Percentiles rank a stretch among this genome's conserved stretches.
These are phyloP conservation scores for Cytospora schulzeri DNA, from an alignment of 2,329 filamentous ascomycete species.

Conservation along the genomic window DNA sequence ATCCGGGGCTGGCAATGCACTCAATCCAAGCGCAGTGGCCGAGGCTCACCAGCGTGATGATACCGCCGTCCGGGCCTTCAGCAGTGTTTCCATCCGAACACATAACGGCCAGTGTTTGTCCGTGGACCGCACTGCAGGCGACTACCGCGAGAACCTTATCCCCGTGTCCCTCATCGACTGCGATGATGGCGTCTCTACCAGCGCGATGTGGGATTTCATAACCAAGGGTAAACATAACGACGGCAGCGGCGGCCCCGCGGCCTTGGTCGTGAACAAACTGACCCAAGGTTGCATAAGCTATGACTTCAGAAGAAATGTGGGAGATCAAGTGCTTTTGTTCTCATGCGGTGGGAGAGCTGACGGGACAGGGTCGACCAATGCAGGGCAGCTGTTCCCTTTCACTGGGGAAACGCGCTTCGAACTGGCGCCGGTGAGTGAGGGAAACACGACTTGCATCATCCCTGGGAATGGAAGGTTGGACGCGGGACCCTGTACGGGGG, in stretches of 20 bases:
- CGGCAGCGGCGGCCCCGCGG: slow-evolving; percentile 38
- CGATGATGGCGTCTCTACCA: slow-evolving; percentile 40
- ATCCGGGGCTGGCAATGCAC: slow-evolving; percentile 51
- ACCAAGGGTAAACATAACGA: slow-evolving; percentile 53
- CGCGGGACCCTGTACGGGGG: slow-evolving; percentile 36
- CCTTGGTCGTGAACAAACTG: slow-evolving; percentile 52
- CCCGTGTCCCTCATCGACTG: slow-evolving; percentile 50
- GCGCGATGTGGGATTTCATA: slow-evolving; percentile 55
- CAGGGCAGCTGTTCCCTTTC: slow-evolving; percentile 46
- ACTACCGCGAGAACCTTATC: slow-evolving; percentile 57
- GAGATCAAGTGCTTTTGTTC: slow-evolving; percentile 53
- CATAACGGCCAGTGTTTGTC: slow-evolving; percentile 54
- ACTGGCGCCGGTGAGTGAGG: slow-evolving; percentile 48
- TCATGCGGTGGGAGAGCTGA: slow-evolving; percentile 49
- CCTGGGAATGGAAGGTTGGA: slow-evolving; percentile 37
- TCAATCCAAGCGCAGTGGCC: slow-evolving; percentile 53
- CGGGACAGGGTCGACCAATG: slow-evolving; percentile 15
- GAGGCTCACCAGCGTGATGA: slow-evolving; percentile 50
- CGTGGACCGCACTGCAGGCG: slow-evolving; percentile 53
- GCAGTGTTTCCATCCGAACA: slow-evolving; percentile 48
- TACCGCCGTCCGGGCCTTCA: slow-evolving; percentile 50
- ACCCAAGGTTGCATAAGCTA: slow-evolving; percentile 56
- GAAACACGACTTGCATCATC: slow-evolving; percentile 47
- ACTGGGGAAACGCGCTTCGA: slow-evolving; percentile 44
- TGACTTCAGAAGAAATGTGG: slow-evolving; percentile 45